phyloP scores from a whole-genome alignment of 306 rosid genomes.

The Luffa acutangula region DNA sequence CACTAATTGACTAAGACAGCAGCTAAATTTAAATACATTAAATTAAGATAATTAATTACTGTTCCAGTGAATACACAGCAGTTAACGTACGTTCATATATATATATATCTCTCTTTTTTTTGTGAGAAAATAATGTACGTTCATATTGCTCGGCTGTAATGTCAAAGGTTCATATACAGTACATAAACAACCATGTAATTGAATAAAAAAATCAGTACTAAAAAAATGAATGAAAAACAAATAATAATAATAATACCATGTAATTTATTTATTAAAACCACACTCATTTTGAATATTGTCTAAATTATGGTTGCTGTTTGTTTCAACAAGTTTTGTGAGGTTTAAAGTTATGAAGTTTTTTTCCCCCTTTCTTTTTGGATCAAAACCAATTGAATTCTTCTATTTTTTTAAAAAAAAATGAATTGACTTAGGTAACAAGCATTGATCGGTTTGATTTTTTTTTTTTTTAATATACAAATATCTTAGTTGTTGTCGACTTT shows the following conservation, averaged over 20 bases:
- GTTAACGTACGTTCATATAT: not conserved
- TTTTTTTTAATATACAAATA: not conserved
- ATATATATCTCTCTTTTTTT: too few species aligned
- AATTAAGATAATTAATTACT: not conserved
- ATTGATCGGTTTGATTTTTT: not conserved
- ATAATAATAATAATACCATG: not conserved
- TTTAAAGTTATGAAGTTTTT: not conserved
- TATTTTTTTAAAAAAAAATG: too few species aligned
- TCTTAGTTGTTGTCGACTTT: not conserved
- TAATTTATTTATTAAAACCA: not conserved
- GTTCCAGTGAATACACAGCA: not conserved
- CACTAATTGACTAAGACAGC: not conserved
- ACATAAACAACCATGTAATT: not conserved
- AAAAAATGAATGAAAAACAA: too few species aligned
- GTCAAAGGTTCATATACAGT: not conserved
- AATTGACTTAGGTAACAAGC: not conserved
- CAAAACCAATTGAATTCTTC: not conserved
- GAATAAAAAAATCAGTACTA: too few species aligned
- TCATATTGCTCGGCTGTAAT: not conserved
- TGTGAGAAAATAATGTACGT: too few species aligned
- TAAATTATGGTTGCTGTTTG: not conserved
- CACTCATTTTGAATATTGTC: not conserved
- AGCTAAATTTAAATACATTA: not conserved
- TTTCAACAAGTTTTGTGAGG: not conserved
- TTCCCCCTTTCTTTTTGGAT: too few species aligned